Evolutionary conservation across 2,329 filamentous ascomycete genomes (phyloP), one percentile per base, ranked within the genome.

Genomic region (Rasamsonia emersonii): DNA sequence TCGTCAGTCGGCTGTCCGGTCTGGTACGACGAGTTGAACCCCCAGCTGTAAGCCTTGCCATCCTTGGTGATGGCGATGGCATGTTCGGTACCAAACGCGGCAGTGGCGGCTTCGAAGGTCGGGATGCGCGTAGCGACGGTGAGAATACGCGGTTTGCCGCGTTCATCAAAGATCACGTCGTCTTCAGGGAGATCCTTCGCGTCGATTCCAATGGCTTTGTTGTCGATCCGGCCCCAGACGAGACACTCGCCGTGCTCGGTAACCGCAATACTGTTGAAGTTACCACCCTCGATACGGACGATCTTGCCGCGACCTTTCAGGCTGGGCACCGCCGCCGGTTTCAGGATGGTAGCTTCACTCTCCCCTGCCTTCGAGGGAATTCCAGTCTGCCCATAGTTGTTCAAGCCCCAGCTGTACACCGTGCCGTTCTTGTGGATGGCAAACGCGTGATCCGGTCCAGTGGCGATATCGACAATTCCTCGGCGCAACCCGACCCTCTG

Each of bases 361-460:
- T 77, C 70, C 17, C 75, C 77, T 10, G 71, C 74, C 32, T 68
- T 65, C 23, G 73, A 67, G 11, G 65, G 60, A 36, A 77, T 68
- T 17, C 81, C 83, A 15, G 81, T 81, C 64, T 93, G 78, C 40
- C 78, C 81, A 56, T 81, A 89, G 60, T 81, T 85, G 69, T 91
- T 91, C 13, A 86, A 66, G 16, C 85, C 84, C 83, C 84, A 91
- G 0, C 76, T 72, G 59, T 75, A 86, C 18, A 86, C 77, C 13
- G 70, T 65, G 20, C 76, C 75, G 16, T 77, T 70, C 41, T 75
- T 73, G 44, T 71, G 70, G 28, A 84, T 70, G 29, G 78, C 79
- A 46, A 91, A 86, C 46, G 76, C 81, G 63, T 89, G 82, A 59
- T 86, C 86, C 9, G 77, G 73, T 28, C 84, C 84, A 24, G 76